Conservation (phyloP, 106 monocot genomes). For the Acorus gramineus region DNA sequence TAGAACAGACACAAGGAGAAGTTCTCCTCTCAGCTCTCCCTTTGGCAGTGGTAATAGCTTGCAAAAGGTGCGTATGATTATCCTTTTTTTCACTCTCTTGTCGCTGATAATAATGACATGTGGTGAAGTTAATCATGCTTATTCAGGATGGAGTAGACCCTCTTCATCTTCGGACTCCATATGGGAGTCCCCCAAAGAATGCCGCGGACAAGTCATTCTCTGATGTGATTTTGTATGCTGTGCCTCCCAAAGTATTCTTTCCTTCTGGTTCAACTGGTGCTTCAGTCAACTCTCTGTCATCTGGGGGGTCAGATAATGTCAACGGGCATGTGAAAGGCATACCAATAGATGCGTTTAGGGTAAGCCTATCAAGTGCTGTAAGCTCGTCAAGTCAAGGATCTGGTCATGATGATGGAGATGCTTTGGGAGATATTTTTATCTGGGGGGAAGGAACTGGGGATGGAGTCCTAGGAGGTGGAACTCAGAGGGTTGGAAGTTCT, state of each 20-base stretch:
- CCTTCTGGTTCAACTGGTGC: slow-evolving; percentile 45
- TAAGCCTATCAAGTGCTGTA: slow-evolving; percentile 92
- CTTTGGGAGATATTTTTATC: slow-evolving; percentile 90
- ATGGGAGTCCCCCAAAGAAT: slow-evolving; percentile 80
- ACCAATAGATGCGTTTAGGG: slow-evolving; percentile 64
- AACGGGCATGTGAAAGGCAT: slow-evolving; percentile 45
- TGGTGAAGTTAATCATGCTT: neutral
- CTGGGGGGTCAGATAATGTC: slow-evolving; percentile 43
- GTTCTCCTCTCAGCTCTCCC: slow-evolving; percentile 72
- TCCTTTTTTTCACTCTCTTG: neutral
- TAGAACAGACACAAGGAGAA: slow-evolving; percentile 59
- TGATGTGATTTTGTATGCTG: slow-evolving; percentile 44
- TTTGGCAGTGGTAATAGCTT: slow-evolving; percentile 62
- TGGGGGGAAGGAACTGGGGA: slow-evolving; percentile 98
- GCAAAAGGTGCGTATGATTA: slow-evolving; percentile 50
- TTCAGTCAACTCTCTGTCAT: slow-evolving; percentile 68
- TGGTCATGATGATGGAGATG: slow-evolving; percentile 99
- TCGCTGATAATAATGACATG: neutral
- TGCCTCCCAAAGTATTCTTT: slow-evolving; percentile 55
- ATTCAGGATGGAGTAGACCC: slow-evolving; percentile 59
- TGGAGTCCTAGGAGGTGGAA: slow-evolving; percentile 72
- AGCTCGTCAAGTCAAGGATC: slow-evolving; percentile 99
- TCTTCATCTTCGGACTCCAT: slow-evolving; percentile 53
- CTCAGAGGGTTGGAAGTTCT: slow-evolving; percentile 33
- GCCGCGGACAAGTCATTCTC: slow-evolving; percentile 64